Conservation (phyloP, 2,329 filamentous ascomycete genomes). For the Penicillium vulpinum region DNA sequence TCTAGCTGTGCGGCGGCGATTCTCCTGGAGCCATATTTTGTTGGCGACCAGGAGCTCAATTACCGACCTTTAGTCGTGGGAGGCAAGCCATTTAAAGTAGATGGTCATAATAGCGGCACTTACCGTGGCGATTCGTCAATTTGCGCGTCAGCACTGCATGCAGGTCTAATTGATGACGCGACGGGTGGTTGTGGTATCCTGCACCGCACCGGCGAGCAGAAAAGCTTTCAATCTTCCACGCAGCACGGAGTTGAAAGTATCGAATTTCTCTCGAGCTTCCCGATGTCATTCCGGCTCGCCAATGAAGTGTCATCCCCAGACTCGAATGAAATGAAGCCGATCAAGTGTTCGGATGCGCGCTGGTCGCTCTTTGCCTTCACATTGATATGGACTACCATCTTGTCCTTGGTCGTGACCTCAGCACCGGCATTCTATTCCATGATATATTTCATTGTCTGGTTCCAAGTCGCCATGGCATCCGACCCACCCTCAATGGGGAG, state of each 20-base stretch:
- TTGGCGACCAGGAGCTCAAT: slow-evolving; percentile 57
- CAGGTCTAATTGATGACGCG: slow-evolving; percentile 56
- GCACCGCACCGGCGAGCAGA: slow-evolving; percentile 53
- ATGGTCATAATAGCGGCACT: slow-evolving; percentile 44
- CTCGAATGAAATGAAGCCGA: slow-evolving; percentile 27
- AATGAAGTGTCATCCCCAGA: slow-evolving; percentile 19
- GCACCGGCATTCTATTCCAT: slow-evolving; percentile 58
- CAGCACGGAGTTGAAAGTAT: slow-evolving; percentile 55
- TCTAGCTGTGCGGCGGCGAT: slow-evolving; percentile 56
- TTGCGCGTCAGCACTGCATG: slow-evolving; percentile 60
- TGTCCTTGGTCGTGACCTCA: slow-evolving; percentile 59
- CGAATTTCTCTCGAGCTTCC: slow-evolving; percentile 58
- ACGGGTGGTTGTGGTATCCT: slow-evolving; percentile 60
- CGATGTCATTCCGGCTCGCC: slow-evolving; percentile 50
- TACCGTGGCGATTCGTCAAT: slow-evolving; percentile 64
- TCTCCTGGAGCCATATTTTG: slow-evolving; percentile 56
- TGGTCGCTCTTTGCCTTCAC: slow-evolving; percentile 60
- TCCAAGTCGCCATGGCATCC: slow-evolving; percentile 61
- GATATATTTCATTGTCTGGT: slow-evolving; percentile 58
- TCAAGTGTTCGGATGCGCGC: slow-evolving; percentile 56
- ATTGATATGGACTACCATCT: slow-evolving; percentile 53
- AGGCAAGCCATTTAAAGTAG: slow-evolving; percentile 46
- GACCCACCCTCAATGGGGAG: slow-evolving; percentile 58
- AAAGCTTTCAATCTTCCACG: slow-evolving; percentile 47
- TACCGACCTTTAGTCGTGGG: slow-evolving; percentile 58